Base-by-base conservation (phyloP, 352 stramenopile species). In the Thraustochytrium striatum region DNA sequence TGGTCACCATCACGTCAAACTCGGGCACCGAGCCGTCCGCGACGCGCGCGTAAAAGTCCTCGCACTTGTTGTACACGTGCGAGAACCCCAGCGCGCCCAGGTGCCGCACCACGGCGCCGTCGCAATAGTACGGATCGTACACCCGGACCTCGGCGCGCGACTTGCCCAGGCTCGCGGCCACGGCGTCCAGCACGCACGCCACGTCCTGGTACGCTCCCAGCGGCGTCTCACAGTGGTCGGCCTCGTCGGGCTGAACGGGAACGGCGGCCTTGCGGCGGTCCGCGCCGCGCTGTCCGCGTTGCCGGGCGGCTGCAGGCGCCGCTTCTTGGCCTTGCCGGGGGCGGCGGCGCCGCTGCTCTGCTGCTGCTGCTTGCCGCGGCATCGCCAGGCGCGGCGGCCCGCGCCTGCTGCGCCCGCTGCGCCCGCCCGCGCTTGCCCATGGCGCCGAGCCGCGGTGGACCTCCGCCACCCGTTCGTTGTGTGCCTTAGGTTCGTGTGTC, bases 181-280 rank as follows among this genome's bases (percentile, higher is more conserved):
- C 33, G 9, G 41, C 43, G 11, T 62, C 16, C 41, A 81, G 41
- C 39, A 75, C 8, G 2, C 32, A 33, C 3, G 57, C 59, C 0
- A 81, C 38, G 44, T 81, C 57, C 57, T 65, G 2, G 47, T 79
- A 81, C 19, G 72, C 72, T 21, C 38, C 72, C 3, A 25, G 43
- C 13, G 30, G 30, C 11, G 72, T 81, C 50, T 81, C 72, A 59
- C 87, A 91, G 73, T 91, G 87, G 84, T 91, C 87, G 79, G 86
- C 83, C 13, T 78, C 38, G 68, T 90, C 85, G 19, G 81, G 83
- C 9, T 21, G n/a, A n/a, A n/a, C n/a, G n/a, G n/a, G n/a, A n/a
- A n/a, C n/a, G n/a, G n/a, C n/a, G n/a, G n/a, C n/a, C n/a, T n/a
- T n/a, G n/a, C n/a, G n/a, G n/a, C n/a, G n/a, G n/a, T n/a, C n/a